These are phyloP conservation scores for Trichoderma afroharzianum DNA, from an alignment of 2,329 filamentous ascomycete species.

Conservation along the genomic window DNA sequence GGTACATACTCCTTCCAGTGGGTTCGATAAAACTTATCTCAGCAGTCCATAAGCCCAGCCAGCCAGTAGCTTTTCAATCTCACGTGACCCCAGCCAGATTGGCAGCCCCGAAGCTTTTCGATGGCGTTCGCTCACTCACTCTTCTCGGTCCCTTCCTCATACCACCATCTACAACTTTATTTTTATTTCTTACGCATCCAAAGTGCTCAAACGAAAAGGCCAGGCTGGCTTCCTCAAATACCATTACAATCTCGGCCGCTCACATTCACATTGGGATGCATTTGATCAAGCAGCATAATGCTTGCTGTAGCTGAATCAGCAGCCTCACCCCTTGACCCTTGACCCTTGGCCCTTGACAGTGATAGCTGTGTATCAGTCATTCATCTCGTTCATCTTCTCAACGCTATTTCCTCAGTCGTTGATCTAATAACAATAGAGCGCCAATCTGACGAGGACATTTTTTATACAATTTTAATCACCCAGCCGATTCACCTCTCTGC, in stretches of 20 bases:
- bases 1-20: not conserved
- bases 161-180: not conserved
- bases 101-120: not conserved
- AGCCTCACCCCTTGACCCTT: not conserved
- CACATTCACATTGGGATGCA: not conserved
- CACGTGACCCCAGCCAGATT: not conserved
- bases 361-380: not conserved
- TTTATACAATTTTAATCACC: not conserved
- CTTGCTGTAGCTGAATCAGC: not conserved
- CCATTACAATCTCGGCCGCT: not conserved
- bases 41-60: not conserved
- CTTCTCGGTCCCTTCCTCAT: not conserved
- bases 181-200: not conserved
- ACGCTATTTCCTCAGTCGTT: not conserved
- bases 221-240: not conserved
- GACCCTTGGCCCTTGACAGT: not conserved
- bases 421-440: not conserved
- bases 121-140: not conserved
- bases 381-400: not conserved
- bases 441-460: not conserved
- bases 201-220: not conserved
- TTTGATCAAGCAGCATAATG: not conserved
- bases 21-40: not conserved
- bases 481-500: not conserved
- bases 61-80: not conserved